Base-by-base conservation (phyloP, 2,329 filamentous ascomycete species). In the Fusarium mexicanum region DNA sequence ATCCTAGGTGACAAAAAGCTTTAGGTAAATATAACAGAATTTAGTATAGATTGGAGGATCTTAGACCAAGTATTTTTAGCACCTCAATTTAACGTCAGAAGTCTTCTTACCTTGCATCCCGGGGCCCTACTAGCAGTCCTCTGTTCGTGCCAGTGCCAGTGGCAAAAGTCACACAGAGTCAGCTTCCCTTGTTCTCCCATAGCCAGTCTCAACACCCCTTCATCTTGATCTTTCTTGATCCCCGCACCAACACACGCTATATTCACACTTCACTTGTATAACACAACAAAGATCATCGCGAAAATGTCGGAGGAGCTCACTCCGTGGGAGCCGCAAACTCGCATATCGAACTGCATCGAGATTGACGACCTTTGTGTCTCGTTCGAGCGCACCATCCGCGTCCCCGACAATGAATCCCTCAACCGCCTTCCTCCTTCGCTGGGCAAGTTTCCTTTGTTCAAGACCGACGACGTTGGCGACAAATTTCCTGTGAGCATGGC, bases 271-370 rank as follows among this genome's bases (percentile, higher is more conserved):
- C 13, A 41, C 14, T n/a, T 41, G 7, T n/a, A 14, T 8, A 14
- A 8, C 8, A n/a, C 22, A 43, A 8, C 9, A 11, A n/a, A 17
- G 8, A 43, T n/a, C 22, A 43, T 11, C 2, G 3, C 22, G 0
- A 24, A 10, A 8, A 24, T 43, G 14, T 24, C 0, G 16, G 14
- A 43, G n/a, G 6, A 5, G 3, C n/a, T 24, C n/a, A 7, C 41
- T 24, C n/a, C n/a, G 0, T 43, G n/a, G 41, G n/a, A 24, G 6
- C 41, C 41, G n/a, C 41, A 17, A 11, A 11, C n/a, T 43, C n/a
- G 41, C 41, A 6, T 24, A 2, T 11, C 20, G 14, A 3, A 8
- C 41, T 17, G 22, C 41, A 8, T 43, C 9, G n/a, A 43, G 41
- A 17, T 43, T 11, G 41, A 43, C 41, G 41, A 43, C 41, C 41